Conservation (phyloP, 768 basidiomycete species). For the Amanita rimosa region DNA sequence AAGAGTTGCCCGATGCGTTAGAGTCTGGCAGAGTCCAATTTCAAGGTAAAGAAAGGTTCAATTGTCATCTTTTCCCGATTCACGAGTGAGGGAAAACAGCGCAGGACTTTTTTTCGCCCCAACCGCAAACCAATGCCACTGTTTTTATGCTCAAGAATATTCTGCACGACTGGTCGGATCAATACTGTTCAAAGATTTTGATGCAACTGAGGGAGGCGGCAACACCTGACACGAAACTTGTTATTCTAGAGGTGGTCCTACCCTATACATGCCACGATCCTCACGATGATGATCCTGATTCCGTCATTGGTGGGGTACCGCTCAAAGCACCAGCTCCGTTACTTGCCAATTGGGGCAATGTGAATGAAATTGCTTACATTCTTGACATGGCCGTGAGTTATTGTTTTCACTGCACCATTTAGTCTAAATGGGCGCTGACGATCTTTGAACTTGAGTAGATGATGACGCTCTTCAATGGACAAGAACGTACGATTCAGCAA, state of each 20-base stretch:
- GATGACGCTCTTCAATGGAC: constrained; percentile 25
- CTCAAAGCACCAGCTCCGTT: constrained; percentile 22
- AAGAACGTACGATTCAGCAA: constrained; percentile 26
- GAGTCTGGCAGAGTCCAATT: constrained; percentile 9
- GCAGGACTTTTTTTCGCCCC: constrained; percentile 26
- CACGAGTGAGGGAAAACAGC: constrained; percentile 7
- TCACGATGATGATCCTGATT: not conserved
- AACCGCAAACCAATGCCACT: constrained; percentile 21
- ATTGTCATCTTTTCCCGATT: no score
- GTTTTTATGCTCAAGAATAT: constrained; percentile 25
- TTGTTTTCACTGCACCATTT: no score
- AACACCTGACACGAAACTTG: constrained; percentile 15
- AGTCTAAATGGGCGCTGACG: not conserved
- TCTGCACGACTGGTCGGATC: constrained; percentile 29
- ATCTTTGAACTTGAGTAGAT: constrained; percentile 18
- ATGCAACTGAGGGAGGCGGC: constrained; percentile 22
- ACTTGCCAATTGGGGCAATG: constrained; percentile 26
- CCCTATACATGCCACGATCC: constrained; percentile 14
- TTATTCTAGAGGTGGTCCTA: constrained; percentile 26
- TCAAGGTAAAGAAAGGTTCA: constrained; percentile 8
- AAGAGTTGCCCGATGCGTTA: constrained; percentile 10
- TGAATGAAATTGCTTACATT: constrained; percentile 23
- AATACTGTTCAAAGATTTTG: constrained; percentile 19
- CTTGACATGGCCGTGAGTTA: constrained; percentile 23
- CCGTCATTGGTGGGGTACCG: constrained; percentile 14